Conservation (phyloP, 371 early-diverging fungal genomes). For the Apophysomyces trapeziformis region DNA sequence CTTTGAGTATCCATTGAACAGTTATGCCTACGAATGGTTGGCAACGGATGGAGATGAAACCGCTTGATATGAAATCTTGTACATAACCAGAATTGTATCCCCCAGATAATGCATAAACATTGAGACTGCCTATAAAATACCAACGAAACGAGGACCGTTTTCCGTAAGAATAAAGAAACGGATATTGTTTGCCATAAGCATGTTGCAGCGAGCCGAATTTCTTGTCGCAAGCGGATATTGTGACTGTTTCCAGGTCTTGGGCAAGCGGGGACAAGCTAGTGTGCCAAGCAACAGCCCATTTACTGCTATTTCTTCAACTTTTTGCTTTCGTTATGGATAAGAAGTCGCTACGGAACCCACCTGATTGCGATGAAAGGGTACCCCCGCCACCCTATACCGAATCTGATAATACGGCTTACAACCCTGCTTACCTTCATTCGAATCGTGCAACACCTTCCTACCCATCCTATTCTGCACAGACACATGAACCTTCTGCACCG, state of each 20-base stretch:
- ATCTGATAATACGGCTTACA: constrained; percentile 21
- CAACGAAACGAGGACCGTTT: too few relatives aligned
- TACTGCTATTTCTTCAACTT: background rate
- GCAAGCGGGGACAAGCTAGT: too few relatives aligned
- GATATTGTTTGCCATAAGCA: too few relatives aligned
- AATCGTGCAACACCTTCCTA: background rate
- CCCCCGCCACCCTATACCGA: constrained; percentile 27
- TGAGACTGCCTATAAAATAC: too few relatives aligned
- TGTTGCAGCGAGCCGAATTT: too few relatives aligned
- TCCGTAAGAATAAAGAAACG: too few relatives aligned
- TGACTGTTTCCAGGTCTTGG: too few relatives aligned
- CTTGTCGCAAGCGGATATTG: too few relatives aligned
- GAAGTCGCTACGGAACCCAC: constrained; percentile 2
- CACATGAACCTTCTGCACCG: constrained; percentile 12
- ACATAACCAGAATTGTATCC: background rate
- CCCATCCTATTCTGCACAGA: constrained; percentile 5
- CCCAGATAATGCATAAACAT: too few relatives aligned
- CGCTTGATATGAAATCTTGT: background rate
- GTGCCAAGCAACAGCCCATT: background rate
- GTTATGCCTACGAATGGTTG: constrained; percentile 52
- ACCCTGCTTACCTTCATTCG: constrained; percentile 18
- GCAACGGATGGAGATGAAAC: constrained; percentile 36
- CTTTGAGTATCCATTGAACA: constrained; percentile 43
- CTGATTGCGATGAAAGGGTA: background rate
- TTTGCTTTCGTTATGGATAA: background rate